phyloP scores from a whole-genome alignment of 2,329 filamentous ascomycete species.

The Colletotrichum sp. region DNA sequence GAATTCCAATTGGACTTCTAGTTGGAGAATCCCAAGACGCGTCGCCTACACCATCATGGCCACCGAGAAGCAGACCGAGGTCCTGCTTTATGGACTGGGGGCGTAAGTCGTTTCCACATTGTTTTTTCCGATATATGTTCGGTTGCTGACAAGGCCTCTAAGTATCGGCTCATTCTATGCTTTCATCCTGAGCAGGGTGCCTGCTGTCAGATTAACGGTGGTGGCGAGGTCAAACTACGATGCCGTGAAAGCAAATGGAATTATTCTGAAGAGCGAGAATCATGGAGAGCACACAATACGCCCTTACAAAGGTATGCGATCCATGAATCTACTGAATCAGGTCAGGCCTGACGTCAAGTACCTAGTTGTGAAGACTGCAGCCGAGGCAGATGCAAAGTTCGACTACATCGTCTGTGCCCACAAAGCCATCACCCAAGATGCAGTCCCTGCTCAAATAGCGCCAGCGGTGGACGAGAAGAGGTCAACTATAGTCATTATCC shows the following conservation, averaged over 20 bases:
- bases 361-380: constrained; percentile 48
- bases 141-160: neutral
- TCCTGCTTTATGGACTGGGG: constrained; percentile 58
- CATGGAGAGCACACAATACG: constrained; percentile 59
- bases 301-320: constrained; percentile 43
- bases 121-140: neutral
- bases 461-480: constrained; percentile 38
- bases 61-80: constrained; percentile 25
- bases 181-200: constrained; percentile 51
- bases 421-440: constrained; percentile 52
- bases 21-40: neutral
- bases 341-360: neutral
- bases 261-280: constrained; percentile 57
- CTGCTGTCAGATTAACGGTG: constrained; percentile 57
- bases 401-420: constrained; percentile 63
- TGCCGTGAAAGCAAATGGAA: constrained; percentile 56
- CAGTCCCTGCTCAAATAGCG: constrained; percentile 36
- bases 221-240: constrained; percentile 66
- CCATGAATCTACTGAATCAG: neutral
- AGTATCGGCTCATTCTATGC: constrained; percentile 65
- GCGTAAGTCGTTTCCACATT: constrained; percentile 43
- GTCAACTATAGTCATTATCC: constrained; percentile 63
- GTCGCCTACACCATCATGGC: constrained; percentile 8
- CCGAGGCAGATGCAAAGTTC: constrained; percentile 50
- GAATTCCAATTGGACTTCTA: neutral